These are phyloP conservation scores for Cenchrus purpureus DNA, from an alignment of 176 grass and related monocot genomes.

Conservation along the genomic window DNA sequence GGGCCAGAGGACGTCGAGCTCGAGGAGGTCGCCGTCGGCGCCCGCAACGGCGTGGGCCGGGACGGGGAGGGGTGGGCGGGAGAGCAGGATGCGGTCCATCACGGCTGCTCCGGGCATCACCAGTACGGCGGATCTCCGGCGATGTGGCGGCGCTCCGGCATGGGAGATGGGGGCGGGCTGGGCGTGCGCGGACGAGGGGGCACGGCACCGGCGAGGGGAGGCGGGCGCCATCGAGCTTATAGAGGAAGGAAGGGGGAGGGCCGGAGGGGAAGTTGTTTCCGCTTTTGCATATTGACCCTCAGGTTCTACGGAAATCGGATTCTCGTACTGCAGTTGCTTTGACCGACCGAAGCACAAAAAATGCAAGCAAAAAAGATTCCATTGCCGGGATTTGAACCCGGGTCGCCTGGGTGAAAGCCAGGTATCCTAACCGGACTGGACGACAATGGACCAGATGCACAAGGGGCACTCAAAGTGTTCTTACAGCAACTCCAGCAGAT, in stretches of 20 bases:
- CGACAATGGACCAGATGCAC: slow-evolving; percentile 64
- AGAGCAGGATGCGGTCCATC: slow-evolving; percentile 52
- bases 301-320: neutral
- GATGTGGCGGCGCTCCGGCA: slow-evolving; percentile 46
- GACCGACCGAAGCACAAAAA: neutral
- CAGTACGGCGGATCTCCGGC: slow-evolving; percentile 48
- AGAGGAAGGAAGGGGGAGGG: neutral
- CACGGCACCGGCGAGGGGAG: slow-evolving; percentile 40
- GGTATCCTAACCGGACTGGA: slow-evolving; percentile 97
- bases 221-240: slow-evolving; percentile 33
- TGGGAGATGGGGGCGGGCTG: slow-evolving; percentile 20
- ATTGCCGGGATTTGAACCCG: slow-evolving; percentile 99
- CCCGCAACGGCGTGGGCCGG: neutral
- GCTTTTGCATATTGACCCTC: slow-evolving; percentile 27
- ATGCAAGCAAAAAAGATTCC: slow-evolving; percentile 26
- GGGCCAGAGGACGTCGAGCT: slow-evolving; percentile 58
- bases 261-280: slow-evolving; percentile 15
- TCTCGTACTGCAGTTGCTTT: neutral
- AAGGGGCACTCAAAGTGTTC: too few species aligned
- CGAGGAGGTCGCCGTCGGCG: slow-evolving; percentile 51
- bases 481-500: too few species aligned
- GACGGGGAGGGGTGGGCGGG: slow-evolving; percentile 38
- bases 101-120: slow-evolving; percentile 39
- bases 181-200: slow-evolving; percentile 27
- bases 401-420: slow-evolving; percentile 97